Evolutionary conservation across 1,284 basidiomycete species (phyloP), one percentile per base, ranked within the genome.

Genomic region (Testicularia cyperi): DNA sequence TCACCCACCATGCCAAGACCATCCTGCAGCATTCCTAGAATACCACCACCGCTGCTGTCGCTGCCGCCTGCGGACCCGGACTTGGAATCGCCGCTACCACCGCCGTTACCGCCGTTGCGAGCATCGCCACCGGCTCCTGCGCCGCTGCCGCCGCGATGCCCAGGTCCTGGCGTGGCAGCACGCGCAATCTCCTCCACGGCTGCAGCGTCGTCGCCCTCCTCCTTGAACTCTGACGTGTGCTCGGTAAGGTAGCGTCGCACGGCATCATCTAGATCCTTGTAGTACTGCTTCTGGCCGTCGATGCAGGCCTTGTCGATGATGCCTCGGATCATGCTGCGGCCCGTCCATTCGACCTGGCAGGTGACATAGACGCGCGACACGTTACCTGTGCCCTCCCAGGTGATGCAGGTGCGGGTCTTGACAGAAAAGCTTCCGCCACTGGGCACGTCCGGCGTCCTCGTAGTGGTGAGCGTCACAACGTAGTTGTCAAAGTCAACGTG

Each of bases 311-410:
- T 86, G 72, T 96, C 92, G 70, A 98, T 95, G 68, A 98, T 89
- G 44, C 90, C 90, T 78, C 90, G 94, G 77, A 98, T 89, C 80
- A 96, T 96, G 77, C 90, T 94, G 65, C 92, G 83, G 18, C 92
- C 92, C 0, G 87, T 90, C 92, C 94, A 98, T 57, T 97, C 92
- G 3, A 97, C 90, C 63, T 88, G 84, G 6, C 88, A 92, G 26
- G 90, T 92, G 4, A 98, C 90, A 7, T 90, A 68, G 12, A 98
- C 84, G 40, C 83, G 84, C 2, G 88, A 87, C 4, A 85, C 83
- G 41, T 88, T 83, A 4, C 83, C 80, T 5, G 41, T 48, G 38
- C 86, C 86, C 5, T 88, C 91, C 92, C 92, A 98, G 77, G 85
- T 97, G 45, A 98, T 82, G 75, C 92, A 97, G 9, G 91, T 95